Evolutionary conservation across 2,329 filamentous ascomycete species (phyloP).

Genomic region (Aquanectria penicillioides): DNA sequence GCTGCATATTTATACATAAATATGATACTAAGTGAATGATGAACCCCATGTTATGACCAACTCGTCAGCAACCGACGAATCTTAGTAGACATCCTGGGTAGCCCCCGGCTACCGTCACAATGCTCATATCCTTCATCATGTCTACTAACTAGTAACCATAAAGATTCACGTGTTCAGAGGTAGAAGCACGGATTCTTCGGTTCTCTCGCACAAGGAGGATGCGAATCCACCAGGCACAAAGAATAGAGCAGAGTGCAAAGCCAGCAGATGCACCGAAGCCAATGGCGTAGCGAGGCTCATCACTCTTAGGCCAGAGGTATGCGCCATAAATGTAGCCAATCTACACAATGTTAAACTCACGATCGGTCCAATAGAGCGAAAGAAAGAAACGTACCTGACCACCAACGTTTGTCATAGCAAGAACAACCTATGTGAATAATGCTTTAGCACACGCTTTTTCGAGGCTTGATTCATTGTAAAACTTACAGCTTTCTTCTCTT

Average conservation of each 20-base stretch:
- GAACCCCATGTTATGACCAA: too few relatives aligned
- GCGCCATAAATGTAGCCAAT: slow-evolving; percentile 61
- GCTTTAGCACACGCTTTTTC: slow-evolving; percentile 9
- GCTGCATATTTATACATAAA: too few relatives aligned
- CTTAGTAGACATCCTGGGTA: too few relatives aligned
- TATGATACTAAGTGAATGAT: too few relatives aligned
- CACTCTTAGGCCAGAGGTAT: slow-evolving; percentile 58
- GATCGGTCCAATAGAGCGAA: accelerated
- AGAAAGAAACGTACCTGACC: slow-evolving; percentile 41
- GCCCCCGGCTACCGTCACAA: too few relatives aligned
- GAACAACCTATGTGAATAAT: slow-evolving; percentile 40
- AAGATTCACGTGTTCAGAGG: slow-evolving; percentile 47
- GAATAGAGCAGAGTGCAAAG: slow-evolving; percentile 50
- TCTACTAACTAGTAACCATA: slow-evolving; percentile 54
- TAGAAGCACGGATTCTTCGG: slow-evolving; percentile 48
- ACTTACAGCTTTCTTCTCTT: slow-evolving; percentile 58
- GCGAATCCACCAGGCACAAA: slow-evolving; percentile 55
- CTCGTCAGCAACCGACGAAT: too few relatives aligned
- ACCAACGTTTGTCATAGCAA: slow-evolving; percentile 60
- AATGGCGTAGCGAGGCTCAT: slow-evolving; percentile 57
- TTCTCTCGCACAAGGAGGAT: slow-evolving; percentile 54
- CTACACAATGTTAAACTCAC: slow-evolving; percentile 1
- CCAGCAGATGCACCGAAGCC: slow-evolving; percentile 56
- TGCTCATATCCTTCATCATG: background rate
- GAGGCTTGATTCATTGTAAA: accelerated